Conservation (phyloP, 306 rosid genomes). For the Abrus pulchellus region DNA sequence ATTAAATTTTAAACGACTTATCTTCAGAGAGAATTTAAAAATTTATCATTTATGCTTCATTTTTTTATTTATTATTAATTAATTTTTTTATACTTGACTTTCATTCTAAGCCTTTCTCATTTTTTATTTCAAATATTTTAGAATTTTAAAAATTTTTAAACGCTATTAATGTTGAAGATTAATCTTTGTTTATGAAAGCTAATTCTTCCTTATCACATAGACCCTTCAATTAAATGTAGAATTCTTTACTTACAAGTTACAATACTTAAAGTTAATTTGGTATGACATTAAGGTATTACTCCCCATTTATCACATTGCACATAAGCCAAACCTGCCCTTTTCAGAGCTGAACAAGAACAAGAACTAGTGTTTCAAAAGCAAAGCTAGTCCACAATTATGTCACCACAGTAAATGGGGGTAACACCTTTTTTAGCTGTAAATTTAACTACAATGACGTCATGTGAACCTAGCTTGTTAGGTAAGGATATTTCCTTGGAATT, state of each 20-base stretch:
- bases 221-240: neutral
- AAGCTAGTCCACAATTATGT: neutral
- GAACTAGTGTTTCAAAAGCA: neutral
- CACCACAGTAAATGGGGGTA: neutral
- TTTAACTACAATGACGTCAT: neutral
- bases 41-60: too few relatives aligned
- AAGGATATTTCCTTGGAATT: constrained; percentile 8
- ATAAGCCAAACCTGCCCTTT: constrained; percentile 29
- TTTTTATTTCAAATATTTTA: too few relatives aligned
- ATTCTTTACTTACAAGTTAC: neutral
- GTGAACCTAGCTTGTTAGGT: neutral
- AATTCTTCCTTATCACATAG: neutral
- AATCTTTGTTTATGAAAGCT: neutral
- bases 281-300: too few relatives aligned
- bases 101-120: too few relatives aligned
- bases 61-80: too few relatives aligned
- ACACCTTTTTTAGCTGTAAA: constrained; percentile 15
- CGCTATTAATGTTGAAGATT: too few relatives aligned
- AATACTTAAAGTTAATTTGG: neutral
- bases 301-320: neutral
- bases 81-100: too few relatives aligned
- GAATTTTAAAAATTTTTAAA: too few relatives aligned
- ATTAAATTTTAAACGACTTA: too few relatives aligned
- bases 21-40: too few relatives aligned
- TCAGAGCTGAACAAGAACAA: neutral